A percentile compares a stretch with the other conserved stretches of the same genome.
Conservation (phyloP, 2,329 filamentous ascomycete species). For the Epichloe hybrida region DNA sequence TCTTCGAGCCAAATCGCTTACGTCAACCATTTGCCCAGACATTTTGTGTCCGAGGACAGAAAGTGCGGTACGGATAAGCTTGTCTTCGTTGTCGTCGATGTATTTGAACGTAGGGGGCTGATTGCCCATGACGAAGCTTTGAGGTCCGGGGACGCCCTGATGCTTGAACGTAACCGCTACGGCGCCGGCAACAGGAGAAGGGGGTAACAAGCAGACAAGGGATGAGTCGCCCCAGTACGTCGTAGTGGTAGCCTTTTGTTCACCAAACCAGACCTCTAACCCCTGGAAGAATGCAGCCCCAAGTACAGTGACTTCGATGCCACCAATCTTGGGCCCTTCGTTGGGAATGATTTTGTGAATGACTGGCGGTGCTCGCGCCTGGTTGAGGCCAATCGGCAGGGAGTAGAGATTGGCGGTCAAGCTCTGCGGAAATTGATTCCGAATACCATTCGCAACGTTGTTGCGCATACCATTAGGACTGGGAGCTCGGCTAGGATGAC, state of each 20-base stretch:
- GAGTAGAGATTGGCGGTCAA: conserved; percentile 36
- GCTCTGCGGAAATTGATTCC: conserved; percentile 32
- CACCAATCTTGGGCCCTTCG: conserved; percentile 70
- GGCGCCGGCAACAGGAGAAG: conserved; percentile 50
- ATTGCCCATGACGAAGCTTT: conserved; percentile 22
- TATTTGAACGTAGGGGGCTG: conserved; percentile 55
- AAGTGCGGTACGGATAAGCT: conserved; percentile 55
- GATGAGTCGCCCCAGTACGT: conserved; percentile 71
- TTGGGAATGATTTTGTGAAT: conserved; percentile 76
- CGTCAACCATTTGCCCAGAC: conserved; percentile 48
- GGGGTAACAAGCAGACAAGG: conserved; percentile 67
- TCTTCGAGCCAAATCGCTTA: conserved; percentile 46
- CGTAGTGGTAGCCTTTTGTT: conserved; percentile 50
- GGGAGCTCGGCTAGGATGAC: conserved; percentile 63
- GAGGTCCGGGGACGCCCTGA: conserved; percentile 28
- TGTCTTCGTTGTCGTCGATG: conserved; percentile 54
- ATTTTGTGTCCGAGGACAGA: conserved; percentile 50
- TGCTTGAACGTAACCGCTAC: conserved; percentile 59
- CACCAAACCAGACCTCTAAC: conserved; percentile 75
- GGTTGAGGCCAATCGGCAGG: conserved; percentile 34
- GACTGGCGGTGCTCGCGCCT: conserved; percentile 35
- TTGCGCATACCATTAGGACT: conserved; percentile 49
- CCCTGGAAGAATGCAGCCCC: conserved; percentile 66
- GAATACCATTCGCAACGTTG: conserved; percentile 27
- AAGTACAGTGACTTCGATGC: conserved; percentile 75